phyloP scores from a whole-genome alignment of 192 early-diverging fungal genomes.

The Backusella westeae region DNA sequence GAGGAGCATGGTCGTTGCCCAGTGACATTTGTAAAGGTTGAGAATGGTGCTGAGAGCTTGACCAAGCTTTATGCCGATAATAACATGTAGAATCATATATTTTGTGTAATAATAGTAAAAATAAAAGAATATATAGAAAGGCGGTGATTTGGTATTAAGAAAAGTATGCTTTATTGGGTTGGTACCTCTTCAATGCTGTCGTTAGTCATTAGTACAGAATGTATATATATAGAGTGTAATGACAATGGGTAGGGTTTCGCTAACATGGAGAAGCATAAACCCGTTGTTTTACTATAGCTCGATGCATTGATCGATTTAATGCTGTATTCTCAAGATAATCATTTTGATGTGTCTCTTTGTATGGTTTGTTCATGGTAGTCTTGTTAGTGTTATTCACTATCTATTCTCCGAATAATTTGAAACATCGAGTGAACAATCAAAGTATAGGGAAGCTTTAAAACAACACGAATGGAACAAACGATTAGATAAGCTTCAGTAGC shows the following conservation, averaged over 20 bases:
- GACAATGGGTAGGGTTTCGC: no score
- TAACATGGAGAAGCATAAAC: no score
- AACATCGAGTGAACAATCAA: not conserved
- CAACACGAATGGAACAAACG: not conserved
- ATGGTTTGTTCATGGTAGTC: not conserved
- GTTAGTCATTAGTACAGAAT: no score
- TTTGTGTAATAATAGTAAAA: not conserved
- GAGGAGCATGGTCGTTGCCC: constrained; percentile 75
- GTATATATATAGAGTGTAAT: no score
- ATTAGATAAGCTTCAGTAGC: not conserved
- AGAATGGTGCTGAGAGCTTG: constrained; percentile 45
- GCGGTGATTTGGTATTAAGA: no score
- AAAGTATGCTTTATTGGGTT: no score
- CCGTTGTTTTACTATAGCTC: no score
- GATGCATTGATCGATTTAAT: no score
- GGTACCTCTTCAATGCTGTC: no score
- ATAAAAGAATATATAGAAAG: not conserved
- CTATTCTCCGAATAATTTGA: constrained; percentile 4
- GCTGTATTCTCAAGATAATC: no score
- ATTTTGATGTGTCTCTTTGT: not conserved
- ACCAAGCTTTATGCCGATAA: constrained; percentile 66
- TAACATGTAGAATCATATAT: not conserved
- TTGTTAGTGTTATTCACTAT: no score
- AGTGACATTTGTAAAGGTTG: constrained; percentile 60
- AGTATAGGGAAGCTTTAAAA: no score